Evolutionary conservation across 2,329 filamentous ascomycete species (phyloP), one percentile per base, ranked within the genome.

Genomic region (Colletotrichum sp.): DNA sequence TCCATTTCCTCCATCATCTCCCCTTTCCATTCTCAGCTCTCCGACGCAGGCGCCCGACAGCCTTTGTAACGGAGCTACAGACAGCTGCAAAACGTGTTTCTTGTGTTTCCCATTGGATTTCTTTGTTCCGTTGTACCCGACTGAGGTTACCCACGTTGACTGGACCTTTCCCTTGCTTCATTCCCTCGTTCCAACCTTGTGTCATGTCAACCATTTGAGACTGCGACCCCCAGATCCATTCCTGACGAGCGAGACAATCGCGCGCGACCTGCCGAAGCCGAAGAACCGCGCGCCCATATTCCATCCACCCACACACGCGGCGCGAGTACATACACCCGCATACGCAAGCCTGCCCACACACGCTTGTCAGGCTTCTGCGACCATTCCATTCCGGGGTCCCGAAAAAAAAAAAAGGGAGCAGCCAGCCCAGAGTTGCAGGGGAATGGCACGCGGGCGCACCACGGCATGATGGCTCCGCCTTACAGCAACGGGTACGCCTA

Each of bases 401-500:
- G 43, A 67, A 74, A 28, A 67, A 36, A 28, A 67, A 36, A 72
- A 36, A 73, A 68, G 63, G 70, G 74, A 71, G 38, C 71, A 61
- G 28, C 28, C n/a, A 52, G 12, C 43, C 43, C 43, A 52, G 28
- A 32, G 65, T 62, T 71, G 43, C 69, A 73, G 73, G 76, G 78
- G 79, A 71, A 83, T 83, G 82, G 82, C 81, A 77, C 74, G 75
- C 76, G 63, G 77, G 68, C 56, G 71, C 71, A 63, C 16, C 36
- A 63, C 61, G 61, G 34, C 75, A 71, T 67, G 77, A 80, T 75
- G 83, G 83, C 84, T 80, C 82, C 82, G 81, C 81, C 83, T 79
- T 83, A 84, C 84, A 85, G 81, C 81, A 84, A 79, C 77, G 80
- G 81, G 32, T 77, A 72, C 71, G 61, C 73, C 43, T 63, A 75